Conservation (phyloP, 2,329 filamentous ascomycete genomes). For the Ophiosphaerella korrae region DNA sequence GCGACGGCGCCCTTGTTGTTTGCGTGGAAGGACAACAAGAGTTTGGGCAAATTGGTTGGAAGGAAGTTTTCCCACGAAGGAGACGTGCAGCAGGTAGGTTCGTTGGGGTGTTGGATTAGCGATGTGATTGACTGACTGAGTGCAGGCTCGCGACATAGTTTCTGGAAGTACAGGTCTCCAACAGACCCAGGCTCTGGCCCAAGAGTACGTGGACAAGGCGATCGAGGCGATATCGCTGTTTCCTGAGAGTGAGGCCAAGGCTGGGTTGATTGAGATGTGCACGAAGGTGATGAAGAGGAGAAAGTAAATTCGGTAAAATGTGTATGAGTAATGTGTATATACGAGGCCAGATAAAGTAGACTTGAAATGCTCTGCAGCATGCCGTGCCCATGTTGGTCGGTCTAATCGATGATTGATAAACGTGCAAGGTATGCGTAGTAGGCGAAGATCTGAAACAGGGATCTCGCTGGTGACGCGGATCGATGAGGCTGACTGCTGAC, state of each 20-base stretch:
- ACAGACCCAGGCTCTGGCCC: conserved; percentile 86
- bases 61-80: conserved; percentile 85
- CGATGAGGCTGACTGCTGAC: conserved; percentile 9
- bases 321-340: conserved; percentile 7
- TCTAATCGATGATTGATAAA: no score
- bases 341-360: no score
- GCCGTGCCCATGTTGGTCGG: no score
- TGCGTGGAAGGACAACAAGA: conserved; percentile 88
- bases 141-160: conserved; percentile 84
- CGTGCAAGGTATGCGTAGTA: no score
- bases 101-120: no score
- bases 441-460: no score
- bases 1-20: conserved; percentile 94
- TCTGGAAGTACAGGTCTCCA: conserved; percentile 83
- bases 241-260: conserved; percentile 93
- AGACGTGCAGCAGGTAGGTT: conserved; percentile 79
- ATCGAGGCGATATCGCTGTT: conserved; percentile 82
- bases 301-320: conserved; percentile 62
- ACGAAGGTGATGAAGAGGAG: conserved; percentile 86
- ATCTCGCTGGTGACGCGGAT: conserved; percentile 1
- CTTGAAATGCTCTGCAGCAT: no score
- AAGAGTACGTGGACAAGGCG: conserved; percentile 88
- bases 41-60: conserved; percentile 85
- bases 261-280: conserved; percentile 90
- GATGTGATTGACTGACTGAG: no score